These are phyloP conservation scores for Penicillium sp. DNA, from an alignment of 2,329 filamentous ascomycete genomes.

Conservation along the genomic window DNA sequence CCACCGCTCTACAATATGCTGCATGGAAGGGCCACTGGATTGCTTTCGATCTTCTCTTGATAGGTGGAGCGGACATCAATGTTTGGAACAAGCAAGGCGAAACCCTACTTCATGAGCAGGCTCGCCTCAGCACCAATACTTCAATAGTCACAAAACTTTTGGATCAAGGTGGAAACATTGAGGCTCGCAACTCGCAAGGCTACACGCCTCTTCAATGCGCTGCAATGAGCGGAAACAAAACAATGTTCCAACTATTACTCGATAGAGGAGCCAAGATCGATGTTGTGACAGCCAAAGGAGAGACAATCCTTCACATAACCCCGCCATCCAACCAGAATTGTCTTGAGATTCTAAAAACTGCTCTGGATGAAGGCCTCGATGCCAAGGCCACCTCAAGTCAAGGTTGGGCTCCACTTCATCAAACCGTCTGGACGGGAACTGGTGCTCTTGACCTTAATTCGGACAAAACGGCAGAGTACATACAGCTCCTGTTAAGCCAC, in stretches of 20 bases:
- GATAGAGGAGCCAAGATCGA: slow-evolving; percentile 24
- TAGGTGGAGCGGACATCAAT: slow-evolving; percentile 32
- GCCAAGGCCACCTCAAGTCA: slow-evolving; percentile 11
- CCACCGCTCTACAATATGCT: slow-evolving; percentile 29
- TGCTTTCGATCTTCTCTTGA: slow-evolving; percentile 31
- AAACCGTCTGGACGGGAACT: slow-evolving; percentile 19
- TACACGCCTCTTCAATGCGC: slow-evolving; percentile 32
- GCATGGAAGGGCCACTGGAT: slow-evolving; percentile 26
- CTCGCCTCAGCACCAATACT: slow-evolving; percentile 8
- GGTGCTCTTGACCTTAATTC: slow-evolving; percentile 17
- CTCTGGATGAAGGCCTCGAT: slow-evolving; percentile 14
- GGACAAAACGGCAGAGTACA: slow-evolving; percentile 23
- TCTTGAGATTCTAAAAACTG: slow-evolving; percentile 26
- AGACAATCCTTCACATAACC: slow-evolving; percentile 31
- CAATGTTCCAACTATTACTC: slow-evolving; percentile 26
- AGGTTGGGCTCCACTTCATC: slow-evolving; percentile 24
- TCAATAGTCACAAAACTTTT: slow-evolving; percentile 25
- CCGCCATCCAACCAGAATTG: slow-evolving; percentile 22
- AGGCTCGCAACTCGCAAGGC: slow-evolving; percentile 27
- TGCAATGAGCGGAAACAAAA: slow-evolving; percentile 27
- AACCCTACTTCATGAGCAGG: slow-evolving; percentile 29
- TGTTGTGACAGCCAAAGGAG: slow-evolving; percentile 27
- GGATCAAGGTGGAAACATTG: slow-evolving; percentile 27
- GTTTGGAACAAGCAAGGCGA: slow-evolving; percentile 29
- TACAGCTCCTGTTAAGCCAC: slow-evolving; percentile 20